Base-by-base conservation (phyloP, 2,329 filamentous ascomycete species). In the Arthrobotrys pseudoclavata region DNA sequence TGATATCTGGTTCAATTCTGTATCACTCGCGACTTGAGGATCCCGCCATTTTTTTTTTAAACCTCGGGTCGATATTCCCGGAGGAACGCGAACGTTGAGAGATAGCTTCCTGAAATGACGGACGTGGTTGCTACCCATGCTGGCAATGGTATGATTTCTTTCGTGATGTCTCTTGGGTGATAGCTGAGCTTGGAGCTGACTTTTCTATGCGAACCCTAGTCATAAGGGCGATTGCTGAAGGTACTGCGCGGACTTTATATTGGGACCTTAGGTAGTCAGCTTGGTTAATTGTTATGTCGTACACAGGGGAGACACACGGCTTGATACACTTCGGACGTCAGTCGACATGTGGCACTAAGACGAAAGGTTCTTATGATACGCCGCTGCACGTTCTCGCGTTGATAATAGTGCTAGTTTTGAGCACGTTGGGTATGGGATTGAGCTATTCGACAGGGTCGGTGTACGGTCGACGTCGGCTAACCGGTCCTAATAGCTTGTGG, bases 331-430 rank as follows among this genome's bases (percentile, higher is more conserved):
- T 77, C 20, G 74, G 62, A 71, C 67, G 74, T 31, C 74, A 77
- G 52, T 67, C 74, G 29, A 77, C 61, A 37, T 81, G 80, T 24
- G 80, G 80, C 24, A 79, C 79, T 34, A 80, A 81, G 52, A 69
- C 79, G 1, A 69, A 80, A 24, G 86, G 85, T 20, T 81, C 82
- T 75, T 90, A 90, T 81, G 88, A 89, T 81, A 87, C 87, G 22
- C 83, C 85, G 3, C 82, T 87, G 45, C 88, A 89, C 82, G 87
- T 89, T 69, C 85, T 86, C 80, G 88, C 88, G n/a, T 83, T 90
- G 77, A 82, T 89, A 66, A 83, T 89, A 61, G 88, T 90, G 76
- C 84, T 90, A 66, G 82, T 83, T 9, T 83, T 89, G 81, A 89
- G 87, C 79, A 88, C 87, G 61, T 82, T 86, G 75, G 86, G 87